These are phyloP conservation scores for Diospyros lotus DNA, from an alignment of 148 eudicot species.

Conservation along the genomic window DNA sequence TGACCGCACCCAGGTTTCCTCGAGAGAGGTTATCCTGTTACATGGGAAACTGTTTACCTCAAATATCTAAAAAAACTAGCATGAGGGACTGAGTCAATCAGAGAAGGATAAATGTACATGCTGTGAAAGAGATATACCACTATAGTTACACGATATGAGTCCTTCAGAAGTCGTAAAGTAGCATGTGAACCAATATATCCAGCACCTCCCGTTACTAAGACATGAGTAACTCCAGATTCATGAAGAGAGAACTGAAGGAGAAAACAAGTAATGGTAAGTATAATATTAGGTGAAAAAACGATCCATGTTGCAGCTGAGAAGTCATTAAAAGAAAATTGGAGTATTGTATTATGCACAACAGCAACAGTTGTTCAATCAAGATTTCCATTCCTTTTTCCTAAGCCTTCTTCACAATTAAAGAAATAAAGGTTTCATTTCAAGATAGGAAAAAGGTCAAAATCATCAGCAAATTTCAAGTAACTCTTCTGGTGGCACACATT, in stretches of 20 bases:
- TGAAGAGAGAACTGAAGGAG: slow-evolving; percentile 59
- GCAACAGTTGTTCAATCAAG: too few species aligned
- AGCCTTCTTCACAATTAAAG: too few species aligned
- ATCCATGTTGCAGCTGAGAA: too few species aligned
- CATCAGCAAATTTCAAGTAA: too few species aligned
- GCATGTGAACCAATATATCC: slow-evolving; percentile 98
- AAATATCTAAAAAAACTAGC: not conserved
- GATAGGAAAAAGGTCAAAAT: too few species aligned
- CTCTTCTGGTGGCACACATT: too few species aligned
- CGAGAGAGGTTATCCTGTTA: slow-evolving; percentile 86
- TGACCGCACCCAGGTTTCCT: slow-evolving; percentile 78
- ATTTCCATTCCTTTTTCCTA: too few species aligned
- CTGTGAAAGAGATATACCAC: slow-evolving; percentile 48
- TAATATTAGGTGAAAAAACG: too few species aligned
- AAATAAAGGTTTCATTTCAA: too few species aligned
- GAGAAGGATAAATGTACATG: not conserved
- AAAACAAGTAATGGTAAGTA: not conserved
- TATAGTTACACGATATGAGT: slow-evolving; percentile 82
- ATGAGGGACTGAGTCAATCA: not conserved
- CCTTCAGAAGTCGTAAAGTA: slow-evolving; percentile 73
- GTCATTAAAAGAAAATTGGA: too few species aligned
- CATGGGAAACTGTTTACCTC: not conserved
- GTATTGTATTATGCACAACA: too few species aligned
- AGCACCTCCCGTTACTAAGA: slow-evolving; percentile 95
- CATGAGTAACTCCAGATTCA: slow-evolving; percentile 81